Evolutionary conservation across 768 basidiomycete species (phyloP).

Genomic region (Leccinellum luteum): DNA sequence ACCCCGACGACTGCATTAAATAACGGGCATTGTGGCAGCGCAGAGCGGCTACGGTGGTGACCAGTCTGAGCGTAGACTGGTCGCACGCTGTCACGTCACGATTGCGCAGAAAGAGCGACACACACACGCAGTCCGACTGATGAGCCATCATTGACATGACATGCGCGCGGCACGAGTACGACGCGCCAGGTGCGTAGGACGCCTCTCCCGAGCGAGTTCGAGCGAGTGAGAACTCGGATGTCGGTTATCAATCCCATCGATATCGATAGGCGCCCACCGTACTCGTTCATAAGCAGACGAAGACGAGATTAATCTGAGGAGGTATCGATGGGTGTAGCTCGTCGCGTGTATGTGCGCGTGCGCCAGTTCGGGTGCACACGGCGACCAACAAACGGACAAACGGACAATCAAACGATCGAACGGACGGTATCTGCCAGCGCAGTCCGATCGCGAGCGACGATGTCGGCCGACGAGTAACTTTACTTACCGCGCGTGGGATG

Average conservation of each 20-base stretch:
- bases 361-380: neutral
- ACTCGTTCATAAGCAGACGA: neutral
- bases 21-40: too few species aligned
- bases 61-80: neutral
- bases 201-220: neutral
- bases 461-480: neutral
- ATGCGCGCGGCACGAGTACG: neutral
- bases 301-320: neutral
- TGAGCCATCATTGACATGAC: neutral
- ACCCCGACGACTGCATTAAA: neutral
- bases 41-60: neutral
- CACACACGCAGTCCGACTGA: neutral
- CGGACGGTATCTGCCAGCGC: neutral
- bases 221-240: neutral
- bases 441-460: neutral
- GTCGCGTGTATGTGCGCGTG: neutral
- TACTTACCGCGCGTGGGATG: neutral
- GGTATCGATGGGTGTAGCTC: neutral
- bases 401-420: neutral
- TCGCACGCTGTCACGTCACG: neutral
- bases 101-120: neutral
- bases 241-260: neutral
- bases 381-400: neutral
- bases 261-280: neutral
- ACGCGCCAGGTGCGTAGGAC: neutral